These are phyloP conservation scores for Cystobasidium onofrii DNA, from an alignment of 768 basidiomycete species.

Conservation along the genomic window DNA sequence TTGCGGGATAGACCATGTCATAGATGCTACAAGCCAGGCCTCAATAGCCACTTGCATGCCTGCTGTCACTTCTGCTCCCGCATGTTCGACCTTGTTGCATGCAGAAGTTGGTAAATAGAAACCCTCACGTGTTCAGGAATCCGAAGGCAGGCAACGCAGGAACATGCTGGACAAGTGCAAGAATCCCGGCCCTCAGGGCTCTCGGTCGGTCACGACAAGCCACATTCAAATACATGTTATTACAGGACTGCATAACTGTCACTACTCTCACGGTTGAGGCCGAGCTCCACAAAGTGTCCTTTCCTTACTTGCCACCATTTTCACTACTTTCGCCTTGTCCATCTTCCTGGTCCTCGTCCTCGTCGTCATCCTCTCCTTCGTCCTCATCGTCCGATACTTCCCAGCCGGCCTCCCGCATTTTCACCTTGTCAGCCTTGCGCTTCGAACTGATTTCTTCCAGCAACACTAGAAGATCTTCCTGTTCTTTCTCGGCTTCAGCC, in stretches of 20 bases:
- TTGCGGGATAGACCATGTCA: background rate
- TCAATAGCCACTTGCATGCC: too few species aligned
- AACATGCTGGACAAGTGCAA: too few species aligned
- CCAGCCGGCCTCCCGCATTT: conserved; percentile 62
- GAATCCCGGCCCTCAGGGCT: too few species aligned
- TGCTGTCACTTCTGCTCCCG: too few species aligned
- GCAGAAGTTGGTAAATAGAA: too few species aligned
- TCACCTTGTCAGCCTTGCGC: conserved; percentile 69
- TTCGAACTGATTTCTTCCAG: conserved; percentile 86
- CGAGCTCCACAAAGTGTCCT: background rate
- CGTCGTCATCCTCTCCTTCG: conserved; percentile 53
- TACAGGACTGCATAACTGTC: background rate
- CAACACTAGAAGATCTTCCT: conserved; percentile 86
- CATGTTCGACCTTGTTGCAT: too few species aligned
- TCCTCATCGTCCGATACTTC: conserved; percentile 85
- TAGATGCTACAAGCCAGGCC: background rate
- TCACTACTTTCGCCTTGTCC: background rate
- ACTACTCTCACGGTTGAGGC: background rate
- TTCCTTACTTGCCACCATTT: background rate
- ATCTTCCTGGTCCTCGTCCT: conserved; percentile 7
- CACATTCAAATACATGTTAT: background rate
- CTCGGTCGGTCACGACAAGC: too few species aligned
- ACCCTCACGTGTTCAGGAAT: too few species aligned
- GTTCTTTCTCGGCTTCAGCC: conserved; percentile 85
- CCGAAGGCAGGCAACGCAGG: too few species aligned